phyloP scores from a whole-genome alignment of 2,329 filamentous ascomycete species.

The Aspergillus eucalypticola region DNA sequence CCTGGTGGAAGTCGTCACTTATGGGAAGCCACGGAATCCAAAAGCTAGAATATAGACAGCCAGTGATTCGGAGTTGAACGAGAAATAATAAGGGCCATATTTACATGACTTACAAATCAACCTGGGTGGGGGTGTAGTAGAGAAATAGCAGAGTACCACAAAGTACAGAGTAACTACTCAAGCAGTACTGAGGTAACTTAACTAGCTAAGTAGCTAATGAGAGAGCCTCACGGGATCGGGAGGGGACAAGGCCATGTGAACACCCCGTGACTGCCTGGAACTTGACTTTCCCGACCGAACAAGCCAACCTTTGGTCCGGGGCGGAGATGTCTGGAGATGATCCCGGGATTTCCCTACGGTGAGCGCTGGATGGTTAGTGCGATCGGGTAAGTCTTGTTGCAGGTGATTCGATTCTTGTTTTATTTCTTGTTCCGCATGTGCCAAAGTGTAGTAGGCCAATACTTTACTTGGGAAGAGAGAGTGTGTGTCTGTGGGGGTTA shows the following conservation, averaged over 20 bases:
- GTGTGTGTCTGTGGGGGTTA: no score
- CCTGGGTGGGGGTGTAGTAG: conserved; percentile 8
- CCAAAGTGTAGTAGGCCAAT: no score
- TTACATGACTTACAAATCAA: background rate
- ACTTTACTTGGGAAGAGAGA: no score
- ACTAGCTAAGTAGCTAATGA: background rate
- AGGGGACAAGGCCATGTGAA: background rate
- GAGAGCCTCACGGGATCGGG: background rate
- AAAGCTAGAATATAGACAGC: conserved; percentile 27
- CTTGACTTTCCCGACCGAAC: background rate
- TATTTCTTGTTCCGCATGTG: background rate
- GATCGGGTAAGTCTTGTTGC: background rate
- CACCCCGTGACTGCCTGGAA: background rate
- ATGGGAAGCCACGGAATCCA: conserved; percentile 14
- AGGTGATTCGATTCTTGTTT: background rate
- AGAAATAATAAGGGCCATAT: conserved; percentile 12
- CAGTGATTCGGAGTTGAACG: conserved; percentile 12
- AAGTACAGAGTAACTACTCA: background rate
- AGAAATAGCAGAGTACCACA: background rate
- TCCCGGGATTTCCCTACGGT: conserved; percentile 18
- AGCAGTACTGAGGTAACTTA: no score
- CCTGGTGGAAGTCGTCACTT: conserved; percentile 4
- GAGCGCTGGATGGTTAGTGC: background rate
- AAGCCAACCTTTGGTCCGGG: conserved; percentile 11
- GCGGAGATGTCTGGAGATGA: background rate